phyloP scores from a whole-genome alignment of 2,329 filamentous ascomycete genomes.

The Hypoxylon sp. region DNA sequence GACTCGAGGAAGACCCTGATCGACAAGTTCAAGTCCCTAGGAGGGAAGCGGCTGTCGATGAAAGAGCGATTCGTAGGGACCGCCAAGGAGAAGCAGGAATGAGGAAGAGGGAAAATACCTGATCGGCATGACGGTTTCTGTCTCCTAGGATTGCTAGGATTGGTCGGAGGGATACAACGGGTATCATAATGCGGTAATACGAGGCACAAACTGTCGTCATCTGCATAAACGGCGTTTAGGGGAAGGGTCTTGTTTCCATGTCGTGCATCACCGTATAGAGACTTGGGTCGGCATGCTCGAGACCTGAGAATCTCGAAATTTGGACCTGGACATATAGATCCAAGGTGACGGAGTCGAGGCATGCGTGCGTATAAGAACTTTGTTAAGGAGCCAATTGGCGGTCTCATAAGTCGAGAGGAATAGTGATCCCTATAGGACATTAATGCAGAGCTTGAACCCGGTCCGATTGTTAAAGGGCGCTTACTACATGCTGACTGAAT shows the following conservation, averaged over 20 bases:
- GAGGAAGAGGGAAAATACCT: constrained; percentile 7
- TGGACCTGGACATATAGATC: constrained; percentile 16
- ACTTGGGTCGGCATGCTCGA: constrained; percentile 22
- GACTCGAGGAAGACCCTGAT: constrained; percentile 74
- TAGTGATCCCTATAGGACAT: neutral
- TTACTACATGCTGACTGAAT: neutral
- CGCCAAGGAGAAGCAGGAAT: constrained; percentile 38
- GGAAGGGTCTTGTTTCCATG: constrained; percentile 29
- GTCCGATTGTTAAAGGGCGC: neutral
- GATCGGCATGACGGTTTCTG: constrained; percentile 12
- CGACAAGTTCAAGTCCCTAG: constrained; percentile 78
- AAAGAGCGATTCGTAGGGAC: constrained; percentile 58
- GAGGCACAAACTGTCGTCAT: constrained; percentile 24
- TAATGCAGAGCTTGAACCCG: neutral
- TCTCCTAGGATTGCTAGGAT: constrained; percentile 10
- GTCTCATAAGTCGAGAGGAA: constrained; percentile 4
- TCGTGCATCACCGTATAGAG: constrained; percentile 14
- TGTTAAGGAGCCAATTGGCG: constrained; percentile 1
- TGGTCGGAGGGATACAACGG: constrained; percentile 20
- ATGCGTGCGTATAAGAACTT: constrained; percentile 11
- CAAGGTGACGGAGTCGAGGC: constrained; percentile 17
- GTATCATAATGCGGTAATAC: constrained; percentile 36
- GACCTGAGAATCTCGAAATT: constrained; percentile 23
- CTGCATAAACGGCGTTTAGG: constrained; percentile 42
- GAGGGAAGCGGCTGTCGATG: constrained; percentile 71